These are phyloP conservation scores for Paracoccidioides lutzii DNA, from an alignment of 2,329 filamentous ascomycete genomes.

Conservation along the genomic window DNA sequence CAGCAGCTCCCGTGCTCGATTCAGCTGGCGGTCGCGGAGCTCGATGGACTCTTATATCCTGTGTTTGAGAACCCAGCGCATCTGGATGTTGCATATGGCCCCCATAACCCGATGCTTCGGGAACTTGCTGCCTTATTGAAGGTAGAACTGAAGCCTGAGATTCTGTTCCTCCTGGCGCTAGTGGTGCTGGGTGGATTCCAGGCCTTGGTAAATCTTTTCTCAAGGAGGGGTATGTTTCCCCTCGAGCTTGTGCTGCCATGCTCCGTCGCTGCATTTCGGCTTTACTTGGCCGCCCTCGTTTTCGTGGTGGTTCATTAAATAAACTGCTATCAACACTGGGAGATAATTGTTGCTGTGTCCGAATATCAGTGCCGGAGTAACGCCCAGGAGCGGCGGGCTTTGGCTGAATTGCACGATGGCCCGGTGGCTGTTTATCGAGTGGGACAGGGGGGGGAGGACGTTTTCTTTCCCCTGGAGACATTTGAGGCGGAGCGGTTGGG, in stretches of 20 bases:
- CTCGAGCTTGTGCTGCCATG: constrained; percentile 25
- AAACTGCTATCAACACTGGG: constrained; percentile 19
- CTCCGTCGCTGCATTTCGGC: constrained; percentile 28
- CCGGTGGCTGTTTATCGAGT: constrained; percentile 14
- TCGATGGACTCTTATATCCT: constrained; percentile 10
- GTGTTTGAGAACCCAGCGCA: constrained; percentile 5
- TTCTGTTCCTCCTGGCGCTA: neutral
- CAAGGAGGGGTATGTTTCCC: constrained; percentile 27
- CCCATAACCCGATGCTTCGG: neutral
- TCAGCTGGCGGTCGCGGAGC: constrained; percentile 4
- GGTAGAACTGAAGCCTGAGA: neutral
- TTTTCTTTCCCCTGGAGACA: constrained; percentile 14
- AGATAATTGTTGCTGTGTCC: constrained; percentile 23
- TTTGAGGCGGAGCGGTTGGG: constrained; percentile 7
- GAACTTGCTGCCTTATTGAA: neutral
- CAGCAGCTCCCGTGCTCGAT: neutral
- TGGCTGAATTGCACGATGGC: constrained; percentile 30
- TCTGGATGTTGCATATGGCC: constrained; percentile 1
- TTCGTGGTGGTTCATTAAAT: constrained; percentile 24
- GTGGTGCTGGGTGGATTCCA: neutral
- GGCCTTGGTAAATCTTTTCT: constrained; percentile 4
- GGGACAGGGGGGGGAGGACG: constrained; percentile 18
- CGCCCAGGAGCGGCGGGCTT: constrained; percentile 23
- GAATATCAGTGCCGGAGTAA: constrained; percentile 22
- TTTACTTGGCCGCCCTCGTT: constrained; percentile 33